A percentile compares a stretch with the other conserved stretches of the same genome.
phyloP scores from a whole-genome alignment of 345 rosid species.

The Punica granatum region DNA sequence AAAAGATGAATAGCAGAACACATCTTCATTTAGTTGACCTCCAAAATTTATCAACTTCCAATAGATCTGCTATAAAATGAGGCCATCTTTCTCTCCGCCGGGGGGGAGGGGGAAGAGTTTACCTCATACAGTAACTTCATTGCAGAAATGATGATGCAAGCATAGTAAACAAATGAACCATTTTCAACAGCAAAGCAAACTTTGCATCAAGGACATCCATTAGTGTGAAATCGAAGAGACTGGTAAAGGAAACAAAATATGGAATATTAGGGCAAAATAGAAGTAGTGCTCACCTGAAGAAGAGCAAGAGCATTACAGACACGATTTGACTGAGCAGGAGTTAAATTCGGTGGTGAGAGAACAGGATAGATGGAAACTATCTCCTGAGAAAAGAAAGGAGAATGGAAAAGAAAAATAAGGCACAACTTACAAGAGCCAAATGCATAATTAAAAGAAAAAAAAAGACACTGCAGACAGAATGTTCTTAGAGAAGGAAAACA shows the following conservation, averaged over 20 bases:
- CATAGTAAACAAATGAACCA: background rate
- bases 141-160: too few species aligned
- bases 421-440: background rate
- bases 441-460: background rate
- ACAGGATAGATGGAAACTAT: slow-evolving; percentile 96
- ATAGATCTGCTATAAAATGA: too few species aligned
- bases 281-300: slow-evolving; percentile 62
- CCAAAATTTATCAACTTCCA: too few species aligned
- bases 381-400: slow-evolving; percentile 42
- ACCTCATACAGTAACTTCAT: too few species aligned
- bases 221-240: background rate
- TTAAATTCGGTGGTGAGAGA: slow-evolving; percentile 88
- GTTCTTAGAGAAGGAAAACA: background rate
- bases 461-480: background rate
- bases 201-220: background rate
- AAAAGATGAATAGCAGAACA: too few species aligned
- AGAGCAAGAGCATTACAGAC: slow-evolving; percentile 99
- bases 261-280: background rate
- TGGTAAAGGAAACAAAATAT: background rate
- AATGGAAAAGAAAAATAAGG: background rate
- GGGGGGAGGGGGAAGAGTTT: too few species aligned
- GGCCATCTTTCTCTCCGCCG: too few species aligned
- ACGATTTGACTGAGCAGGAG: slow-evolving; percentile 92
- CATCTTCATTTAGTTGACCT: too few species aligned
- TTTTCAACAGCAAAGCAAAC: too few species aligned